phyloP scores from a whole-genome alignment of 768 basidiomycete genomes.

The Podaxis mareebaensis region DNA sequence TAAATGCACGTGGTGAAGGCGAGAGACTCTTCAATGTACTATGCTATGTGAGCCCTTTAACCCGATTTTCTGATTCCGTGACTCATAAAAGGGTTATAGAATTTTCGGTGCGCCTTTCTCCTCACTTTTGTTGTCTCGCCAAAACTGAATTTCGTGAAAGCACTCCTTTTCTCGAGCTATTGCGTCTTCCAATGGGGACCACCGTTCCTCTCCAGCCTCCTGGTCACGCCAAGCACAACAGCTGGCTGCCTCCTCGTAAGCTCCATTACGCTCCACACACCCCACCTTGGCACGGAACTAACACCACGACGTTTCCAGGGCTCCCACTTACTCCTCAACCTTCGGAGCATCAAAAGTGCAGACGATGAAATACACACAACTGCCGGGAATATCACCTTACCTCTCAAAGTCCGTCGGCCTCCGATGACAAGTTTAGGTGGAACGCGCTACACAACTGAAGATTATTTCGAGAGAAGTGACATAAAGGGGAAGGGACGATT shows the following conservation, averaged over 20 bases:
- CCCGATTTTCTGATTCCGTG: too few species aligned
- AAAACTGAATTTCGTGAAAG: constrained; percentile 12
- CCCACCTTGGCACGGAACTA: not conserved
- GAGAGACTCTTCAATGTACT: too few species aligned
- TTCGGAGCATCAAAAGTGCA: constrained; percentile 19
- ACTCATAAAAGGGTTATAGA: too few species aligned
- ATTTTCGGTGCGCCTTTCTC: not conserved
- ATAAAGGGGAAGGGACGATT: too few species aligned
- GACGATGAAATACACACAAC: not conserved
- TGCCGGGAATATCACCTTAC: not conserved
- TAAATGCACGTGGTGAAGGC: not conserved
- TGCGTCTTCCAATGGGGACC: constrained; percentile 28
- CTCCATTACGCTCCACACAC: not conserved
- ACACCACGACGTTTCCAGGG: constrained; percentile 16
- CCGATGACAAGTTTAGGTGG: too few species aligned
- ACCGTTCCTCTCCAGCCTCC: constrained; percentile 29
- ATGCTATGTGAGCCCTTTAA: too few species aligned
- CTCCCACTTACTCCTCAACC: constrained; percentile 28
- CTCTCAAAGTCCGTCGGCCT: constrained; percentile 5
- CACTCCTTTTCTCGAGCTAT: constrained; percentile 26
- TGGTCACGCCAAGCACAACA: constrained; percentile 30
- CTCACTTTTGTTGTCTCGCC: not conserved
- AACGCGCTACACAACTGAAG: too few species aligned
- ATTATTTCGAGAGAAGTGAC: too few species aligned
- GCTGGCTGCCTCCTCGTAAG: constrained; percentile 28